These are phyloP conservation scores for Puccinia hordei DNA, from an alignment of 1,284 basidiomycete species.

Conservation along the genomic window DNA sequence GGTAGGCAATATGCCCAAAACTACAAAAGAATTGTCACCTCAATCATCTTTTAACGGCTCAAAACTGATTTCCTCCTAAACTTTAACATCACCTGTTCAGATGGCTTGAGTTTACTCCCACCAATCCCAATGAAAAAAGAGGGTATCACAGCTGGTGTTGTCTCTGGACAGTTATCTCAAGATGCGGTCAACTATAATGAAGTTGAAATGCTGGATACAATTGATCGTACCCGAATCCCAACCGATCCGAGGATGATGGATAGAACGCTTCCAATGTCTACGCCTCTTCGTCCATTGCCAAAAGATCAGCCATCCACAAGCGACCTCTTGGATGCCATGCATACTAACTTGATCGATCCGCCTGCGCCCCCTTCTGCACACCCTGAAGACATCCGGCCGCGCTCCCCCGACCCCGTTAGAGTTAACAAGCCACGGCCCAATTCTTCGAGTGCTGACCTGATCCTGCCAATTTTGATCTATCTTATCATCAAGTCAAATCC, in stretches of 20 bases:
- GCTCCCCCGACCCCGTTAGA: background rate
- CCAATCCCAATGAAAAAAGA: conserved; percentile 57
- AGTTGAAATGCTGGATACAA: conserved; percentile 56
- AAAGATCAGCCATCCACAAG: conserved; percentile 24
- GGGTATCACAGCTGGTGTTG: background rate
- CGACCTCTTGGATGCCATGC: conserved; percentile 40
- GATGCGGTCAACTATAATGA: conserved; percentile 43
- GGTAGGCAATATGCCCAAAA: conserved; percentile 26
- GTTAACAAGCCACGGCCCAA: conserved; percentile 36
- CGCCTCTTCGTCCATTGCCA: conserved; percentile 27
- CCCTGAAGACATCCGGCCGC: conserved; percentile 1
- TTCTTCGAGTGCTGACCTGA: conserved; percentile 66
- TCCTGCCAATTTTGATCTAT: conserved; percentile 85
- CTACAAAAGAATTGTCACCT: background rate
- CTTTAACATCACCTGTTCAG: background rate
- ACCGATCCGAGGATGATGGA: background rate
- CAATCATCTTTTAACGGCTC: background rate
- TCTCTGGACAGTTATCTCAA: conserved; percentile 1
- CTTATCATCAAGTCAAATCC: conserved; percentile 88
- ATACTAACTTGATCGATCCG: conserved; percentile 38
- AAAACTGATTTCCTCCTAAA: background rate
- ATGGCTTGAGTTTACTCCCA: conserved; percentile 55
- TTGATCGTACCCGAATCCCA: background rate
- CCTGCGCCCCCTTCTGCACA: conserved; percentile 1
- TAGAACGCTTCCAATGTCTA: conserved; percentile 33